Percentiles rank a stretch among this genome's conserved stretches.
These are phyloP conservation scores for Didymella lethalis DNA, from an alignment of 2,329 filamentous ascomycete species.

Conservation along the genomic window DNA sequence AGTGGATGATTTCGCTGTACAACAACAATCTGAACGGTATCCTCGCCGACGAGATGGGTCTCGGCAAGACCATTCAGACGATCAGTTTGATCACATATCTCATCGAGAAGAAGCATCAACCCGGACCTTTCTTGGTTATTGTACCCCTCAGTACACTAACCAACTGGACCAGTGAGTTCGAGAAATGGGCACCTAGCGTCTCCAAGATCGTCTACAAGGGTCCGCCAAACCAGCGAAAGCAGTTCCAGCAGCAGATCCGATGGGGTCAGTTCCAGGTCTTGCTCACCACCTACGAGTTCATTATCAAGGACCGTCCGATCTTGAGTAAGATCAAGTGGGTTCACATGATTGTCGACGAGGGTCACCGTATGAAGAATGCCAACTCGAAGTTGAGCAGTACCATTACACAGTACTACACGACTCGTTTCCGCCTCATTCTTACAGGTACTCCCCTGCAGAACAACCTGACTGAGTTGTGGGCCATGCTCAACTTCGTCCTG, in stretches of 20 bases:
- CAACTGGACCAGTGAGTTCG: slow-evolving; percentile 98
- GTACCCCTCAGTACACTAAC: slow-evolving; percentile 96
- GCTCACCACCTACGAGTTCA: slow-evolving; percentile 97
- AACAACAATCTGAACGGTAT: slow-evolving; percentile 99
- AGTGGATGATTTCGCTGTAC: slow-evolving; percentile 99
- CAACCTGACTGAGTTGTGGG: slow-evolving; percentile 95
- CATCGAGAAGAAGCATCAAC: slow-evolving; percentile 92
- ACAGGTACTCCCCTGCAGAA: slow-evolving; percentile 98
- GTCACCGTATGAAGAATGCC: slow-evolving; percentile 99
- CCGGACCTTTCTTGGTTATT: slow-evolving; percentile 93
- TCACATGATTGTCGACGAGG: slow-evolving; percentile 99
- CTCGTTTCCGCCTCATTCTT: slow-evolving; percentile 93
- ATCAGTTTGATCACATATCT: slow-evolving; percentile 97
- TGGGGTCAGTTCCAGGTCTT: slow-evolving; percentile 96
- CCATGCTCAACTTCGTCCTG: slow-evolving; percentile 96
- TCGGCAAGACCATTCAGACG: slow-evolving; percentile 98
- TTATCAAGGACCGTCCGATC: slow-evolving; percentile 97
- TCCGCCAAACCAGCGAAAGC: slow-evolving; percentile 84
- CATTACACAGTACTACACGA: slow-evolving; percentile 93
- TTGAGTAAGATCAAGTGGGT: slow-evolving; percentile 99
- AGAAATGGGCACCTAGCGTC: slow-evolving; percentile 95
- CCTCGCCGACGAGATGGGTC: slow-evolving; percentile 98
- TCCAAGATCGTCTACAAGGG: slow-evolving; percentile 95
- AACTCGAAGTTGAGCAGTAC: slow-evolving; percentile 96
- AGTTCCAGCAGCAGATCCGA: slow-evolving; percentile 91